Percentiles rank a stretch among this genome's conserved stretches.
Evolutionary conservation across 768 basidiomycete species (phyloP).

Genomic region (Sarcomyxa edulis): DNA sequence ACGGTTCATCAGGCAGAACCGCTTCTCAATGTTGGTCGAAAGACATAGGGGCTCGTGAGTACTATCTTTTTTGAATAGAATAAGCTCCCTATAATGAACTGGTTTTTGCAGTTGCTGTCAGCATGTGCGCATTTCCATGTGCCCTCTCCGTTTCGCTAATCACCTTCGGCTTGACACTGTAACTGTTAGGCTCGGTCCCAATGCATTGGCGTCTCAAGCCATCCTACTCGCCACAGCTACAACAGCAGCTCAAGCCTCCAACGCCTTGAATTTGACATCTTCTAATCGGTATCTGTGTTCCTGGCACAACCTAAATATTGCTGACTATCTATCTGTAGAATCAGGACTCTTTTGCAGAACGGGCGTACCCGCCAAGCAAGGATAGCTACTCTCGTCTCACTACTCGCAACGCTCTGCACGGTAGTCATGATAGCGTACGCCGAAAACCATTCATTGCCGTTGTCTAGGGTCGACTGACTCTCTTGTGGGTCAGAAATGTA

Average conservation of each 20-base stretch:
- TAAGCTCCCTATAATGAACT: neutral
- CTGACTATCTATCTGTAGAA: neutral
- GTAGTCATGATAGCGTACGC: too few species aligned
- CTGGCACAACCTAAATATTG: neutral
- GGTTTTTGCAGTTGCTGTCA: slow-evolving; percentile 3
- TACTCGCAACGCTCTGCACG: neutral
- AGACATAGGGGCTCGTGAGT: slow-evolving; percentile 6
- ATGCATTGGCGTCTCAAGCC: slow-evolving; percentile 6
- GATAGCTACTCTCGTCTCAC: neutral
- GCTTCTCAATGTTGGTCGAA: slow-evolving; percentile 9
- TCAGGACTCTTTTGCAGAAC: slow-evolving; percentile 1
- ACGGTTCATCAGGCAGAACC: neutral
- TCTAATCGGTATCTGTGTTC: slow-evolving; percentile 1
- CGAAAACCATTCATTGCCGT: too few species aligned
- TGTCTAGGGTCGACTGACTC: slow-evolving; percentile 1
- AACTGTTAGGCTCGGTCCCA: slow-evolving; percentile 6
- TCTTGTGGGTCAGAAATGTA: neutral
- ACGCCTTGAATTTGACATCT: neutral
- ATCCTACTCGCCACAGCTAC: slow-evolving; percentile 7
- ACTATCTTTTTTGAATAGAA: neutral
- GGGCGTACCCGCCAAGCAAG: neutral
- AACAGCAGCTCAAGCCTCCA: slow-evolving; percentile 4
- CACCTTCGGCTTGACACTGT: too few species aligned
- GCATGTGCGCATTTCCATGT: slow-evolving; percentile 2
- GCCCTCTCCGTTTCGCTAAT: too few species aligned